Base-by-base conservation (phyloP, 345 rosid species). In the Turnera subulata region DNA sequence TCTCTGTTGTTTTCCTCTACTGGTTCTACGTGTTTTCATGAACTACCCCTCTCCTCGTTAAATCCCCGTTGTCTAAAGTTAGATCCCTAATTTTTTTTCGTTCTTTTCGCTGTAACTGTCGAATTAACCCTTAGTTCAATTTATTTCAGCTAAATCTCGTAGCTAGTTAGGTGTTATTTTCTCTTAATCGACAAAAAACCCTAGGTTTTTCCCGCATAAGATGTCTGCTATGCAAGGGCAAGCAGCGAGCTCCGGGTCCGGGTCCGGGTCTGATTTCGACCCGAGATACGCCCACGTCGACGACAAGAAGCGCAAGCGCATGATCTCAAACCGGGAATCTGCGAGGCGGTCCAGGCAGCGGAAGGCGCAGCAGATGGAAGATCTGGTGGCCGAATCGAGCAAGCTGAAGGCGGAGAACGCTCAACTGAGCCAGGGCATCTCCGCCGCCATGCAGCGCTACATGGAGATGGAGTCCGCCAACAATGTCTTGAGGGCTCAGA, bases 1-100 rank as follows among this genome's bases (percentile, higher is more conserved):
- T 89, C 67, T 92, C 98, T 12, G 96, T 92, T 67, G 96, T 84
- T 10, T 92, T 84, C 53, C 89, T 92, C 12, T 92, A 89, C 84
- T 86, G 94, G 81, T 83, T 91, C 29, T 89, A 89, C 78, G 98
- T 82, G 33, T 83, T 92, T 72, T 88, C 96, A 65, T 76, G 71
- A 79, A 73, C 13, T 61, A 45, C 49, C 44, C 50, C 5, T 59
- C 45, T 39, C 23, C n/a, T n/a, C 21, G 37, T 46, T 26, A 5
- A n/a, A 45, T 16, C 26, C 17, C 0, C 23, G 11, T 25, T 35
- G 17, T 26, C 16, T 56, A 9, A 44, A 40, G 40, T 39, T n/a
- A 2, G 32, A 57, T 45, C 54, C 25, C 19, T 26, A 35, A 24
- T 55, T 18, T 21, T 8, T 42, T 51, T n/a, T 20, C 4, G 6